Conservation (phyloP, 306 rosid genomes). For the Gastrolobium villosum region DNA sequence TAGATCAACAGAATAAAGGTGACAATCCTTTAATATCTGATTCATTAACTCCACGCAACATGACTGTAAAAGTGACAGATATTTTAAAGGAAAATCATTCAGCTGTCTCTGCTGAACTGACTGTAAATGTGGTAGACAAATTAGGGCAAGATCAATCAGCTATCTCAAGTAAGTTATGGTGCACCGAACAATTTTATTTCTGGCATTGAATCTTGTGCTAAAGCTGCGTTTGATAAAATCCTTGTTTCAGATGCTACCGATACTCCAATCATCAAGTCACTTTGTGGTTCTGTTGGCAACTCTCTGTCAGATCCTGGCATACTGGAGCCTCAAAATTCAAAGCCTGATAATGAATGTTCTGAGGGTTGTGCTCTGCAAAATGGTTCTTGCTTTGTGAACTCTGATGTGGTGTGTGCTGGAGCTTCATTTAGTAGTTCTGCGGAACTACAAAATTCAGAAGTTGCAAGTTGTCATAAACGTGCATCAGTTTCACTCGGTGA, state of each 20-base stretch:
- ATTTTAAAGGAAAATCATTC: conserved; percentile 53
- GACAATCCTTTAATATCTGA: conserved; percentile 47
- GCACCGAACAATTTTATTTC: conserved; percentile 43
- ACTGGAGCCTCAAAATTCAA: conserved; percentile 47
- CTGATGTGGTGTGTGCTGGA: conserved; percentile 48
- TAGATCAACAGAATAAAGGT: conserved; percentile 50
- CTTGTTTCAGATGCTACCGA: conserved; percentile 41
- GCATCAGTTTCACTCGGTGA: conserved; percentile 58
- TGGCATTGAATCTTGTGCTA: conserved; percentile 50
- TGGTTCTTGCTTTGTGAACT: conserved; percentile 48
- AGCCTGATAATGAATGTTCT: conserved; percentile 44
- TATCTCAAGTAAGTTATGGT: conserved; percentile 47
- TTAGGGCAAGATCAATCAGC: conserved; percentile 29
- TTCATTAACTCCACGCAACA: conserved; percentile 43
- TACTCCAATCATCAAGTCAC: conserved; percentile 47
- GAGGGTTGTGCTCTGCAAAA: conserved; percentile 44
- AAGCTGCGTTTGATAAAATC: conserved; percentile 33
- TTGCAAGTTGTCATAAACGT: conserved; percentile 61
- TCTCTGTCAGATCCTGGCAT: conserved; percentile 45
- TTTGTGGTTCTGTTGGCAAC: conserved; percentile 49
- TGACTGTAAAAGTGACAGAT: conserved; percentile 47
- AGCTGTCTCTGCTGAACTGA: conserved; percentile 49
- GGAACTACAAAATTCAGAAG: conserved; percentile 63
- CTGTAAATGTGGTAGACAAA: conserved; percentile 23
- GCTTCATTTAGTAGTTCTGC: conserved; percentile 54